Evolutionary conservation across 768 basidiomycete genomes (phyloP), one percentile per base, ranked within the genome.

Genomic region (Tricholoma sp.): DNA sequence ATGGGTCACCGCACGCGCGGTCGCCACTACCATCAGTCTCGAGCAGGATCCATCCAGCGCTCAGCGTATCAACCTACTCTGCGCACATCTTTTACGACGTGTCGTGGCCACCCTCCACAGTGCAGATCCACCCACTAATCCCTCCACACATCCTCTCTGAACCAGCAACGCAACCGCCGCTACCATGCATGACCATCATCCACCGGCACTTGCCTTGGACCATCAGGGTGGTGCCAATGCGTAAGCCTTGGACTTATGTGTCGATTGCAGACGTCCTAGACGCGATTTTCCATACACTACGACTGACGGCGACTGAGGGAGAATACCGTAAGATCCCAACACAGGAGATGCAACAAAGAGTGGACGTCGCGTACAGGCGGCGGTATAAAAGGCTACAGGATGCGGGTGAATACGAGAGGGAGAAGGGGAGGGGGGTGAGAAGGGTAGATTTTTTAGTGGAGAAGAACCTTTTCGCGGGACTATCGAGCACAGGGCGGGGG

Each of bases 381-480:
- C 75, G 83, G 18, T 79, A 71, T 57, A 64, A 67, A 34, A 66
- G 69, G 11, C 67, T 76, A 12, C 43, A 59, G 0, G 70, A 76
- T 11, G 56, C 65, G 1, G 64, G 64, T 31, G 65, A 56, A 1
- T 69, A 69, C 22, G 72, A 71, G 31, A 62, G 66, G 24, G 82
- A 84, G 66, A 70, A 72, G 59, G 61, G 61, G 10, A 79, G 79
- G 63, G 82, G 81, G 0, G 61, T 84, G 18, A 82, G 79, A 66
- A 68, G 81, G 51, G 74, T 85, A 0, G 84, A 86, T 66, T 84
- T 82, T 61, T 66, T 86, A 50, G 66, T 71, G 50, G 74, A 68
- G 37, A 69, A 66, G 16, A 74, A 67, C 12, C 62, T 59, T 21
- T 80, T 82, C 64, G 66, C 65, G 63, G 81, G 81, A 22, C 56